A percentile compares a stretch with the other conserved stretches of the same genome.
phyloP scores from a whole-genome alignment of 2,329 filamentous ascomycete genomes.

The Colletotrichum viniferum region DNA sequence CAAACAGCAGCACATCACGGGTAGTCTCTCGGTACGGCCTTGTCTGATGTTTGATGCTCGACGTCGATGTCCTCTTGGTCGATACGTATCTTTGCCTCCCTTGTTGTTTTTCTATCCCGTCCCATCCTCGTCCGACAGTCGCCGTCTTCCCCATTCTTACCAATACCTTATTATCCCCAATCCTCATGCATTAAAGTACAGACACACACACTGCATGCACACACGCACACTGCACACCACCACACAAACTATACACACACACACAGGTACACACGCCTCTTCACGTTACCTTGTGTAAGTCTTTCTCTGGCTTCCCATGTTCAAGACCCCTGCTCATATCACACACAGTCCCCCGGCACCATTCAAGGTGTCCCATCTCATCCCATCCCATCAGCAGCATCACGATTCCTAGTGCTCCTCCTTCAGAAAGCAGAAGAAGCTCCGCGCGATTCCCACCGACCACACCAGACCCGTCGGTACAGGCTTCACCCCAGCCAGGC shows the following conservation, averaged over 20 bases:
- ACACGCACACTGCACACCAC: background rate
- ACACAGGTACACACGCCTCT: background rate
- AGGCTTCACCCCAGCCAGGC: background rate
- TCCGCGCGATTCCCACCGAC: background rate
- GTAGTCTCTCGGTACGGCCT: background rate
- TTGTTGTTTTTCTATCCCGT: background rate
- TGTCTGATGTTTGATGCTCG: background rate
- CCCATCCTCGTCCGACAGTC: background rate
- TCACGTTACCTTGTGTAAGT: background rate
- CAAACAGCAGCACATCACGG: background rate
- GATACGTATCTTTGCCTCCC: constrained; percentile 10
- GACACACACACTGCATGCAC: background rate
- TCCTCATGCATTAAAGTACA: background rate
- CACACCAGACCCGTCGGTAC: background rate
- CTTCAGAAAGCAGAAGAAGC: background rate
- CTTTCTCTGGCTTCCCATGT: background rate
- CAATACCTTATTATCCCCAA: background rate
- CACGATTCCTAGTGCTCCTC: background rate
- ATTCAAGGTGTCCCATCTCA: background rate
- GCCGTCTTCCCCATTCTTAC: background rate
- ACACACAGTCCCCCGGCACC: background rate
- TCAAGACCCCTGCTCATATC: constrained; percentile 3
- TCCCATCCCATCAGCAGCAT: background rate
- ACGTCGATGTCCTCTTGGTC: background rate
- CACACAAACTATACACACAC: background rate